These are phyloP conservation scores for Lactarius deliciosus DNA, from an alignment of 768 basidiomycete genomes.

Conservation along the genomic window DNA sequence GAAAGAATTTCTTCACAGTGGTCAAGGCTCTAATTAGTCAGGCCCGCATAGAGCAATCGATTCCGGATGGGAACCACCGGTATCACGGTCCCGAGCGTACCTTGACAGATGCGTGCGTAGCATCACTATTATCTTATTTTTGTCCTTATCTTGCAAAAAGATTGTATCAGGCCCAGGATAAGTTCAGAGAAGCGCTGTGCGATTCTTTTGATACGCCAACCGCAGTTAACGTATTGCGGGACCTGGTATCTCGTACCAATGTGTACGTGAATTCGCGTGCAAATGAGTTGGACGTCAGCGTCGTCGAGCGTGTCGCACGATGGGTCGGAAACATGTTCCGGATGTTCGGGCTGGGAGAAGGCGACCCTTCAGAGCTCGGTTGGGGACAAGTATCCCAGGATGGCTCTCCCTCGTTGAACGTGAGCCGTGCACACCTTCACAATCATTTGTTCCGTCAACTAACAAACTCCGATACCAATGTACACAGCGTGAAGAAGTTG, in stretches of 20 bases:
- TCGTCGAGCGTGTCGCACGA: slow-evolving; percentile 61
- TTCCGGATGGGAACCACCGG: slow-evolving; percentile 61
- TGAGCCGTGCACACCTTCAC: slow-evolving; percentile 37
- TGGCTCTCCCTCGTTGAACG: slow-evolving; percentile 49
- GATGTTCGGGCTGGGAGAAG: slow-evolving; percentile 78
- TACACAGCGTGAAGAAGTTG: slow-evolving; percentile 70
- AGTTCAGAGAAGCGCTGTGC: slow-evolving; percentile 84
- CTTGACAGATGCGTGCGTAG: slow-evolving; percentile 58
- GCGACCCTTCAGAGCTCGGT: slow-evolving; percentile 66
- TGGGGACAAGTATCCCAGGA: slow-evolving; percentile 72
- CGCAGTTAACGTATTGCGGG: slow-evolving; percentile 72
- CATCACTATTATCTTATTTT: slow-evolving; percentile 4
- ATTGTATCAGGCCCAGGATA: slow-evolving; percentile 67
- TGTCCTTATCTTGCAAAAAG: slow-evolving; percentile 42
- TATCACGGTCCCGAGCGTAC: slow-evolving; percentile 68
- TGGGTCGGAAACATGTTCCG: slow-evolving; percentile 75
- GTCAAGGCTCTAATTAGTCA: slow-evolving; percentile 79
- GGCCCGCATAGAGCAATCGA: slow-evolving; percentile 45
- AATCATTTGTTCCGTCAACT: slow-evolving; percentile 16
- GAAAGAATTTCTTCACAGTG: slow-evolving; percentile 89
- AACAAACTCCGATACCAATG: slow-evolving; percentile 11
- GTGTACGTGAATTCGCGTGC: slow-evolving; percentile 77
- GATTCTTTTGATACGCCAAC: slow-evolving; percentile 97
- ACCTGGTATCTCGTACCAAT: slow-evolving; percentile 83
- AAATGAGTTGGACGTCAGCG: slow-evolving; percentile 55